These are phyloP conservation scores for Pythium rhizo-oryzae DNA, from an alignment of 352 stramenopile genomes.

Conservation along the genomic window DNA sequence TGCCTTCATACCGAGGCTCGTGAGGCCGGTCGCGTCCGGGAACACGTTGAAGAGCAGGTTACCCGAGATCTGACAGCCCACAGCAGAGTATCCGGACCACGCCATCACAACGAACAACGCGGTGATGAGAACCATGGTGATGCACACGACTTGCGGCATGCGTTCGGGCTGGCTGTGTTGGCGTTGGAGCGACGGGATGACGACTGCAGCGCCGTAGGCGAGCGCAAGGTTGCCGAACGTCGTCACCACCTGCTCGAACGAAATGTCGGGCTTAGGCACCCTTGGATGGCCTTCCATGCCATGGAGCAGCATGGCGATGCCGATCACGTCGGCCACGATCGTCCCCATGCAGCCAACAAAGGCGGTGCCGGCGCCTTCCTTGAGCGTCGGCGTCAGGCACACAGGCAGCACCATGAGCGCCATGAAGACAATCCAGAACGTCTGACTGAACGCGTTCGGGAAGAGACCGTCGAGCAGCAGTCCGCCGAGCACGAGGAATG, in stretches of 20 bases:
- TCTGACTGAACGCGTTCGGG: constrained; percentile 21
- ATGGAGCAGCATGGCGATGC: constrained; percentile 25
- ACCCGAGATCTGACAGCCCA: constrained; percentile 65
- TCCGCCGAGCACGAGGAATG: constrained; percentile 27
- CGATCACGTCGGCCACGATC: constrained; percentile 33
- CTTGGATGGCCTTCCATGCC: constrained; percentile 32
- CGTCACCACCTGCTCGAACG: constrained; percentile 31
- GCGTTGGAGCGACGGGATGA: constrained; percentile 32
- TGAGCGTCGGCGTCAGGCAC: constrained; percentile 37
- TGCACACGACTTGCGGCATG: constrained; percentile 35
- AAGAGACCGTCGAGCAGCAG: constrained; percentile 35
- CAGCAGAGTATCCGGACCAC: constrained; percentile 45
- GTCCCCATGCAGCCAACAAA: constrained; percentile 35
- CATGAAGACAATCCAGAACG: constrained; percentile 37
- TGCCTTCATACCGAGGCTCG: constrained; percentile 29
- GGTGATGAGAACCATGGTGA: constrained; percentile 35
- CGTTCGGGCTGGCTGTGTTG: constrained; percentile 24
- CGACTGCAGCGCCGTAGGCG: constrained; percentile 35
- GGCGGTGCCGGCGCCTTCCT: constrained; percentile 32
- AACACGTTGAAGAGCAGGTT: constrained; percentile 72
- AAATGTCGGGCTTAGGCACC: constrained; percentile 23
- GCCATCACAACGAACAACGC: constrained; percentile 50
- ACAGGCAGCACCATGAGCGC: constrained; percentile 25
- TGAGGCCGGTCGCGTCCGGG: constrained; percentile 33
- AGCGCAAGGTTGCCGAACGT: constrained; percentile 40